phyloP scores from a whole-genome alignment of 139 green algal genomes.

The Desmodesmus armatus region DNA sequence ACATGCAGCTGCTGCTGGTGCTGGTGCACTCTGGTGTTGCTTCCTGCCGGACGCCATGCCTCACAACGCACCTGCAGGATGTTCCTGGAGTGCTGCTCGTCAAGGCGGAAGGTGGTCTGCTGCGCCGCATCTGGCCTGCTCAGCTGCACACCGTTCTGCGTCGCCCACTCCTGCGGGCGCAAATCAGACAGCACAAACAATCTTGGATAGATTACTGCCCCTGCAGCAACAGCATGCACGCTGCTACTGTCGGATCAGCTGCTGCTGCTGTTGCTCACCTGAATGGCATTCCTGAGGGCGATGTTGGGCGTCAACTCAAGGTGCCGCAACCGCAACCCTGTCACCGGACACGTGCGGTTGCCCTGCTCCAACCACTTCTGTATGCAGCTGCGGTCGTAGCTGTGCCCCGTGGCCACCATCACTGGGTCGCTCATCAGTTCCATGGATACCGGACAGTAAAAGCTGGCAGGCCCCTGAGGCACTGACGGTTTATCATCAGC shows the following conservation, averaged over 20 bases:
- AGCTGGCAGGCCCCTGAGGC: conserved; percentile 63
- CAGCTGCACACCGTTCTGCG: conserved; percentile 67
- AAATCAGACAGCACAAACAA: conserved; percentile 1
- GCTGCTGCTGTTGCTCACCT: conserved; percentile 54
- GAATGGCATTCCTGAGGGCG: conserved; percentile 89
- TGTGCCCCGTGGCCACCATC: conserved; percentile 94
- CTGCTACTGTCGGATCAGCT: no score
- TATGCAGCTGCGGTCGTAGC: conserved; percentile 93
- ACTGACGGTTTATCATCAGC: conserved; percentile 20
- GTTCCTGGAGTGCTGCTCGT: conserved; percentile 75
- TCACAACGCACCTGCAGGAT: conserved; percentile 75
- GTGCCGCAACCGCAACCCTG: conserved; percentile 88
- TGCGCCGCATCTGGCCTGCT: conserved; percentile 47
- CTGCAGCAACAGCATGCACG: no score
- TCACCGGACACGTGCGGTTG: conserved; percentile 93
- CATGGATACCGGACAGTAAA: conserved; percentile 92
- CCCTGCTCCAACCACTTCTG: conserved; percentile 90
- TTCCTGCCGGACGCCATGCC: neutral
- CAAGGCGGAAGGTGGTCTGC: conserved; percentile 57
- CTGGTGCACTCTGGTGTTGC: neutral
- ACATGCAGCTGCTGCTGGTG: neutral
- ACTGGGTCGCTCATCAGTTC: conserved; percentile 95
- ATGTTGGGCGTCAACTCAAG: conserved; percentile 95
- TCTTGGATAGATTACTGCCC: no score
- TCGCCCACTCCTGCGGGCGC: conserved; percentile 81